Evolutionary conservation across 352 stramenopile genomes (phyloP).

Genomic region (Pythium aquatile): DNA sequence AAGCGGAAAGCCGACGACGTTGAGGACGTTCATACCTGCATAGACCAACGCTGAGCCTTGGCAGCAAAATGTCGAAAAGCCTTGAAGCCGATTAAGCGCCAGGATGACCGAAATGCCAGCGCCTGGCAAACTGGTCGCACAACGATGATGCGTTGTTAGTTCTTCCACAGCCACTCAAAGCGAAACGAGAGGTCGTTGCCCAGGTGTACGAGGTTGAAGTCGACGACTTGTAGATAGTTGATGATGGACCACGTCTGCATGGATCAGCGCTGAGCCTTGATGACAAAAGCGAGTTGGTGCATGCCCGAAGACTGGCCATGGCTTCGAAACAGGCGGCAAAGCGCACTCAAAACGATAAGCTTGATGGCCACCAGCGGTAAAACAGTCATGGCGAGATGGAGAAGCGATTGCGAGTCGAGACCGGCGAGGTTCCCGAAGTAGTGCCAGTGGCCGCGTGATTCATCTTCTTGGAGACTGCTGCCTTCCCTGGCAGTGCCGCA

Average conservation of each 20-base stretch:
- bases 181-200: constrained; percentile 21
- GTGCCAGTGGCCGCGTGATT: not conserved
- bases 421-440: constrained; percentile 4
- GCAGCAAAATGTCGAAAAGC: too few relatives aligned
- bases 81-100: too few relatives aligned
- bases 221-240: constrained; percentile 3
- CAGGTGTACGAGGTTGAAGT: constrained; percentile 17
- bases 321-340: not conserved
- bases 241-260: constrained; percentile 18
- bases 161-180: constrained; percentile 11
- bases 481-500: too few relatives aligned
- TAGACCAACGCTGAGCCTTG: too few relatives aligned
- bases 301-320: constrained; percentile 1
- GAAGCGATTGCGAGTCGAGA: not conserved
- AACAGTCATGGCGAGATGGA: not conserved
- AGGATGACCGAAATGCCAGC: too few relatives aligned
- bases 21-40: too few relatives aligned
- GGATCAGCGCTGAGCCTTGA: constrained; percentile 5
- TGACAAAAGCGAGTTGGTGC: constrained; percentile 16
- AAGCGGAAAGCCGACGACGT: too few relatives aligned
- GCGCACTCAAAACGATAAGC: not conserved
- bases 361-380: not conserved
- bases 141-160: too few relatives aligned
- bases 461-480: too few relatives aligned
- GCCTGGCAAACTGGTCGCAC: too few relatives aligned